These are phyloP conservation scores for Macrolepiota fuliginosa DNA, from an alignment of 768 basidiomycete genomes.

Conservation along the genomic window DNA sequence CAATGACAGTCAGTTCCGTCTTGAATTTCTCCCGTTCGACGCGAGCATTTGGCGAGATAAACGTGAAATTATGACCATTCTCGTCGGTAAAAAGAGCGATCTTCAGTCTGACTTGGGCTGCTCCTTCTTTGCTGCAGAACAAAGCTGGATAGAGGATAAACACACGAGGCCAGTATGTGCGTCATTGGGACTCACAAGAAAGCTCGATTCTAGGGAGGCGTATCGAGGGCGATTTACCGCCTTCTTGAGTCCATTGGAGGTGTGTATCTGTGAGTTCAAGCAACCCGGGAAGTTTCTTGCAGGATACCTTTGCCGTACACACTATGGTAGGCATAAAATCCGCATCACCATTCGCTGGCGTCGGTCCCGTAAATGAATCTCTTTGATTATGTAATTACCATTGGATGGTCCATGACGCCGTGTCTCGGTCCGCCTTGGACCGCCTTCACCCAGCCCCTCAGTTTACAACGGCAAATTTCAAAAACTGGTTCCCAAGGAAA, in stretches of 20 bases:
- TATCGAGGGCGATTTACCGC: slow-evolving; percentile 61
- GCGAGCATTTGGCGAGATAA: slow-evolving; percentile 62
- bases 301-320: slow-evolving; percentile 75
- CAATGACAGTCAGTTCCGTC: slow-evolving; percentile 71
- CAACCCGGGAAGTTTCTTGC: slow-evolving; percentile 78
- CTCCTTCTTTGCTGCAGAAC: slow-evolving; percentile 84
- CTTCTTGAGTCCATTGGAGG: slow-evolving; percentile 80
- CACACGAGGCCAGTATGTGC: slow-evolving; percentile 10
- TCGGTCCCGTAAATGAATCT: slow-evolving; percentile 9
- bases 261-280: slow-evolving; percentile 72
- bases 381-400: slow-evolving; percentile 23
- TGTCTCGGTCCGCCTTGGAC: slow-evolving; percentile 4
- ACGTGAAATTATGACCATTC: slow-evolving; percentile 79
- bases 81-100: slow-evolving; percentile 68
- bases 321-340: slow-evolving; percentile 59
- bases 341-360: slow-evolving; percentile 6
- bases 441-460: neutral
- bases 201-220: slow-evolving; percentile 60
- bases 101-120: slow-evolving; percentile 76
- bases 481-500: no score
- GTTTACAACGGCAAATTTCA: no score
- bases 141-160: slow-evolving; percentile 47
- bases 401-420: neutral
- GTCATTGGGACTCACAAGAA: slow-evolving; percentile 47
- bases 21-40: slow-evolving; percentile 83